Percentiles rank a stretch among this genome's conserved stretches.
Evolutionary conservation across 441 rosid genomes (phyloP).

Genomic region (Hypseocharis bilobata): DNA sequence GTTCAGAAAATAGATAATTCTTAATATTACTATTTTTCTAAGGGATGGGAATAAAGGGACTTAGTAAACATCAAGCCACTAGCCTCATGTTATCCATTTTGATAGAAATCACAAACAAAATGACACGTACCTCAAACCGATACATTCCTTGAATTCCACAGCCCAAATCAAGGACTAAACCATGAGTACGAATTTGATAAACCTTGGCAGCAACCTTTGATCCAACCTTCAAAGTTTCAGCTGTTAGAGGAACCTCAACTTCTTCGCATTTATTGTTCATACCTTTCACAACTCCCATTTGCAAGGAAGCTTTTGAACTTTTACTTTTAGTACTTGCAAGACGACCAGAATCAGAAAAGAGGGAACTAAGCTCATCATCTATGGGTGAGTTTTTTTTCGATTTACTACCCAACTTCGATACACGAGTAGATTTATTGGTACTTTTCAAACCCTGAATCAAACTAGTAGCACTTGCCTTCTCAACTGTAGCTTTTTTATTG

Average conservation of each 20-base stretch:
- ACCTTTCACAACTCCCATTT: background rate
- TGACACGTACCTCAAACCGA: slow-evolving; percentile 55
- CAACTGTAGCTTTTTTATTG: background rate
- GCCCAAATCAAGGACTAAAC: slow-evolving; percentile 87
- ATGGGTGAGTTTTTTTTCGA: background rate
- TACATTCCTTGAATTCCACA: slow-evolving; percentile 84
- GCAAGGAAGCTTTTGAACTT: background rate
- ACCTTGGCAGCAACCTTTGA: slow-evolving; percentile 54
- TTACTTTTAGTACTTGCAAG: slow-evolving; percentile 6
- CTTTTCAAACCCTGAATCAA: background rate
- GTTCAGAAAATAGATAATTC: background rate
- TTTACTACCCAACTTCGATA: background rate
- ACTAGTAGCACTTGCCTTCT: background rate
- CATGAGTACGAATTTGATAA: slow-evolving; percentile 53
- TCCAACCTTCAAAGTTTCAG: slow-evolving; percentile 56
- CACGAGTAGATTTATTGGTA: background rate
- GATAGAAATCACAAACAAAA: slow-evolving; percentile 5
- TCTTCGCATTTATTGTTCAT: slow-evolving; percentile 23
- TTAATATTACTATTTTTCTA: background rate
- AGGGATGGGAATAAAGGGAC: background rate
- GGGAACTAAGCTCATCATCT: background rate
- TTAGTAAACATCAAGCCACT: background rate
- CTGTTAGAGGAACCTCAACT: slow-evolving; percentile 25
- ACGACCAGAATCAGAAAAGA: background rate
- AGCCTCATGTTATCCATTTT: background rate